phyloP scores from a whole-genome alignment of 768 basidiomycete genomes.

The Pleurotus djamor region DNA sequence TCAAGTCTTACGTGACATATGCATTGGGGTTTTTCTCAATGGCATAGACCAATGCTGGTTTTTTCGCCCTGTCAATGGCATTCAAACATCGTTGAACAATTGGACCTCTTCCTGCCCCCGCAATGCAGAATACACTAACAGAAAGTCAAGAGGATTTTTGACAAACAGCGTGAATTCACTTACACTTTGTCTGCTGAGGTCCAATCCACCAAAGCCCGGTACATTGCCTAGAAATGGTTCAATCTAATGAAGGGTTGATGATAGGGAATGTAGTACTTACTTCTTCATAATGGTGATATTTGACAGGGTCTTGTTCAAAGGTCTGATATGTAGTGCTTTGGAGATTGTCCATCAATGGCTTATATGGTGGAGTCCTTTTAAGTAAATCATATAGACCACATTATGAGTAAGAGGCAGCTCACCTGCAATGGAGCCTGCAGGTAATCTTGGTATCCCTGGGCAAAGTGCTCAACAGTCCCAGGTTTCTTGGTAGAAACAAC shows the following conservation, averaged over 20 bases:
- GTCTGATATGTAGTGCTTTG: constrained; percentile 96
- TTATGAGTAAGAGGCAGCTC: constrained; percentile 2
- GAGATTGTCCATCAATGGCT: constrained; percentile 98
- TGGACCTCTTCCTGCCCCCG: constrained; percentile 94
- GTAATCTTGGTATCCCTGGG: constrained; percentile 92
- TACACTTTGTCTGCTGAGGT: constrained; percentile 61
- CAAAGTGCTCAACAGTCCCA: constrained; percentile 87
- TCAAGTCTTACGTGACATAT: constrained; percentile 78
- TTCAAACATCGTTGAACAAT: constrained; percentile 81
- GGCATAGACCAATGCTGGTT: constrained; percentile 71
- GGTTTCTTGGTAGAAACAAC: constrained; percentile 60
- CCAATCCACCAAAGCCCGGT: constrained; percentile 74
- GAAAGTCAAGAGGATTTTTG: not conserved
- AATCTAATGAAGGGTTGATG: constrained; percentile 2
- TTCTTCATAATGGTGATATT: constrained; percentile 95
- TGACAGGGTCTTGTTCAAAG: constrained; percentile 97
- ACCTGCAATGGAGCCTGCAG: constrained; percentile 94
- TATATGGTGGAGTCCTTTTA: constrained; percentile 5
- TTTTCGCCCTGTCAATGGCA: constrained; percentile 68
- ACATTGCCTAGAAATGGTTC: constrained; percentile 60
- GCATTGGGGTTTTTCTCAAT: constrained; percentile 98
- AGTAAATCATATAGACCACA: not conserved
- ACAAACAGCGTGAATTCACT: constrained; percentile 20
- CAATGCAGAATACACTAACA: constrained; percentile 79
- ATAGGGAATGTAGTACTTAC: constrained; percentile 31